Evolutionary conservation across 2,329 filamentous ascomycete species (phyloP).

Genomic region (Kalmusia sp.): DNA sequence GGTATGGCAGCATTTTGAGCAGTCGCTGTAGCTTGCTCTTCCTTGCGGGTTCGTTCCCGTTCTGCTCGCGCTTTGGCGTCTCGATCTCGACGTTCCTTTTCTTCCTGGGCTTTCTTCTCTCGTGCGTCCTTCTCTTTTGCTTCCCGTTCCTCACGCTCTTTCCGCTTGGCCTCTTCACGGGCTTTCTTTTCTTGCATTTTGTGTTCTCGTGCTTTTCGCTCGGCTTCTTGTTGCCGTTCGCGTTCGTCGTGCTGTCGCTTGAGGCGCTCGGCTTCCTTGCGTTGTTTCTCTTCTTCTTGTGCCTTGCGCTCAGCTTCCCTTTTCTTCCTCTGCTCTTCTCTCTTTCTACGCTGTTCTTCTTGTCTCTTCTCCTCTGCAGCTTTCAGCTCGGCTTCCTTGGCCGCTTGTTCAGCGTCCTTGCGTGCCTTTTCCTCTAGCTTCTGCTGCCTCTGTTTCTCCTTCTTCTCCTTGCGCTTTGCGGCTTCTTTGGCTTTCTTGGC

Average conservation of each 20-base stretch:
- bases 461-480: constrained; percentile 94
- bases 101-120: constrained; percentile 68
- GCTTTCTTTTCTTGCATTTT: constrained; percentile 84
- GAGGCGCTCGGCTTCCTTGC: constrained; percentile 85
- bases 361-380: constrained; percentile 78
- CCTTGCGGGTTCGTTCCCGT: constrained; percentile 50
- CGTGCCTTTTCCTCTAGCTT: constrained; percentile 90
- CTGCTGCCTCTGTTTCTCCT: constrained; percentile 83
- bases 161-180: constrained; percentile 74
- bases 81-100: constrained; percentile 65
- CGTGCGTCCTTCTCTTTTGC: constrained; percentile 76
- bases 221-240: constrained; percentile 82
- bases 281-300: constrained; percentile 84
- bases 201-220: constrained; percentile 81
- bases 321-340: constrained; percentile 90
- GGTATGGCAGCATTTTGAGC: constrained; percentile 33
- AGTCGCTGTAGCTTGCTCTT: constrained; percentile 48
- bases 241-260: constrained; percentile 82
- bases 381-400: constrained; percentile 79
- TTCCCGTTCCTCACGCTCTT: constrained; percentile 70
- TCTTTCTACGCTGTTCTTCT: constrained; percentile 81
- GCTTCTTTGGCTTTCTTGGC: constrained; percentile 94
- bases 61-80: constrained; percentile 61
- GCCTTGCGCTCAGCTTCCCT: constrained; percentile 89
- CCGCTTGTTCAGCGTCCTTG: constrained; percentile 86